These are phyloP conservation scores for Ulmus americana DNA, from an alignment of 331 rosid genomes.

Conservation along the genomic window DNA sequence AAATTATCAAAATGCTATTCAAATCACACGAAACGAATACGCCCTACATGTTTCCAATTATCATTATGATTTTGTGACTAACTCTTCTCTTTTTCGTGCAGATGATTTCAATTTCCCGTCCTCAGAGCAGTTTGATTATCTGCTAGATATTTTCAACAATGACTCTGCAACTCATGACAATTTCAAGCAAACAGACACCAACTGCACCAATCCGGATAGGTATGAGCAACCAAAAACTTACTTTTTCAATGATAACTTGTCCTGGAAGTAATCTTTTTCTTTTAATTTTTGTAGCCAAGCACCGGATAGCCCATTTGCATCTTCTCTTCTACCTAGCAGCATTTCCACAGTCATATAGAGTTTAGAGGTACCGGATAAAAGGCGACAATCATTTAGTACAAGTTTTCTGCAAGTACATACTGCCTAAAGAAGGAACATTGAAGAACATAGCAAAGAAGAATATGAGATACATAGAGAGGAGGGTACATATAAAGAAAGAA, in stretches of 20 bases:
- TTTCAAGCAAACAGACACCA: conserved; percentile 24
- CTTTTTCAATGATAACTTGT: no score
- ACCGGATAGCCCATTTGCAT: conserved; percentile 71
- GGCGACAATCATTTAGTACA: conserved; percentile 21
- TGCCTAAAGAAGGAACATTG: conserved; percentile 34
- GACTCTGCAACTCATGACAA: conserved; percentile 37
- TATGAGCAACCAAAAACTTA: conserved; percentile 1
- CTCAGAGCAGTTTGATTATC: conserved; percentile 31
- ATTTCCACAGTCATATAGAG: conserved; percentile 43
- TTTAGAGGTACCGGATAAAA: conserved; percentile 22
- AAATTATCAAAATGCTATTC: no score
- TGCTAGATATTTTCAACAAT: conserved; percentile 28
- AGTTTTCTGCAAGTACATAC: conserved; percentile 39
- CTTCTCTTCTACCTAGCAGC: conserved; percentile 36
- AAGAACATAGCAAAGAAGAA: conserved; percentile 28
- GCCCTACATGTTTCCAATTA: not conserved
- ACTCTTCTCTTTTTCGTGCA: conserved; percentile 21
- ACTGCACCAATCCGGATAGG: conserved; percentile 48
- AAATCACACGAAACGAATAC: no score
- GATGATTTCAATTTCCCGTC: conserved; percentile 37
- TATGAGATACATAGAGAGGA: conserved; percentile 34
- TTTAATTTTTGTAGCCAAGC: conserved; percentile 39
- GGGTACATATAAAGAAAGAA: conserved; percentile 29
- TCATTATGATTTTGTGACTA: conserved; percentile 1
- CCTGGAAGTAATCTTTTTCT: not conserved